A percentile compares a stretch with the other conserved stretches of the same genome.
Conservation (phyloP, 2,329 filamentous ascomycete genomes). For the Pseudogymnoascus sp. region DNA sequence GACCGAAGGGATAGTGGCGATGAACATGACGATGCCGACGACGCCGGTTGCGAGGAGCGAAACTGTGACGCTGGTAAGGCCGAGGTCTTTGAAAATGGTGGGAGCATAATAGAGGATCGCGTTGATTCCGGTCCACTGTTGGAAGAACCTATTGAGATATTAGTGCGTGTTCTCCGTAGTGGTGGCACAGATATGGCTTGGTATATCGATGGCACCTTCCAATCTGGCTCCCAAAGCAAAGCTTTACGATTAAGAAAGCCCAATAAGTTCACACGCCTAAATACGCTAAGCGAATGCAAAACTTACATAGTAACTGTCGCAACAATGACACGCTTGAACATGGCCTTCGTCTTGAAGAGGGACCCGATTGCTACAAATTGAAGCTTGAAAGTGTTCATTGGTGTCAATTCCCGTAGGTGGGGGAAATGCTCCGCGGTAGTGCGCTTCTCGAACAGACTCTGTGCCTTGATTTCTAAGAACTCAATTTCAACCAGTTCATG, state of each 20-base stretch:
- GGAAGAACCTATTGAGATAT: conserved; percentile 37
- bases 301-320: conserved; percentile 48
- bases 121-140: conserved; percentile 41
- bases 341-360: conserved; percentile 55
- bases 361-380: conserved; percentile 60
- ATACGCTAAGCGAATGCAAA: background rate
- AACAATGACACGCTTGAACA: conserved; percentile 58
- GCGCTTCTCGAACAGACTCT: conserved; percentile 68
- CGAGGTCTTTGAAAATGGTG: conserved; percentile 33
- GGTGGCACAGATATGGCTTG: background rate
- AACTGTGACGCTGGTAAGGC: conserved; percentile 36
- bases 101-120: conserved; percentile 38
- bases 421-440: conserved; percentile 60
- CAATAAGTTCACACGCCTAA: background rate
- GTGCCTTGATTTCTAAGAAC: conserved; percentile 75
- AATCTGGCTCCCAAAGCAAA: background rate
- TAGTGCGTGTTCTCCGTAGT: background rate
- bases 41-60: conserved; percentile 62
- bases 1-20: conserved; percentile 58
- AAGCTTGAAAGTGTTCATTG: conserved; percentile 56
- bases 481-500: conserved; percentile 65
- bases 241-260: background rate
- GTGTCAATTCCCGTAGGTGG: conserved; percentile 48
- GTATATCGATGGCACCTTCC: background rate
- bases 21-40: conserved; percentile 61